phyloP scores from a whole-genome alignment of 306 rosid genomes.

The Geum urbanum region DNA sequence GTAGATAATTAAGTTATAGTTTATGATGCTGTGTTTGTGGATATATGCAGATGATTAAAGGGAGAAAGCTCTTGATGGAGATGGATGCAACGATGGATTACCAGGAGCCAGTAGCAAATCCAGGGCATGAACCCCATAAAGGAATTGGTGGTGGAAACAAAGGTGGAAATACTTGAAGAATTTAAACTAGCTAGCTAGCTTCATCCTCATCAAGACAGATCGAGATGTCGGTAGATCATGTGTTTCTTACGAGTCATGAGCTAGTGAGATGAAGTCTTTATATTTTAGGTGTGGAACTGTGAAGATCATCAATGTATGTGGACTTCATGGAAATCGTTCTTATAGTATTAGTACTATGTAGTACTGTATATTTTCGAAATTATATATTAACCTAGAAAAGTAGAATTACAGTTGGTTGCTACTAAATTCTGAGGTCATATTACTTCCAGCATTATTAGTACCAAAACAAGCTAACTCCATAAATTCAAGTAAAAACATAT shows the following conservation, averaged over 20 bases:
- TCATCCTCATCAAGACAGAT: too few species aligned
- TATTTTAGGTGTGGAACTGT: slow-evolving; percentile 17
- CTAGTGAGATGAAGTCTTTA: not conserved
- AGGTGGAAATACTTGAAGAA: not conserved
- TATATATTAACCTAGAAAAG: not conserved
- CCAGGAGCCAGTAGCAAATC: slow-evolving; percentile 46
- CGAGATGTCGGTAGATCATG: not conserved
- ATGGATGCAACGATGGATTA: slow-evolving; percentile 42
- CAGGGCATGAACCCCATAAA: slow-evolving; percentile 37
- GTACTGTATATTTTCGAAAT: too few species aligned
- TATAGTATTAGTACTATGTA: not conserved
- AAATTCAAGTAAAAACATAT: too few species aligned
- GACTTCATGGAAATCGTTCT: not conserved
- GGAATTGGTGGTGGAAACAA: slow-evolving; percentile 27
- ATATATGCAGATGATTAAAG: slow-evolving; percentile 14
- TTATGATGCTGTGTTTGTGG: slow-evolving; percentile 12
- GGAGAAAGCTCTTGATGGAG: slow-evolving; percentile 34
- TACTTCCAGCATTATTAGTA: too few species aligned
- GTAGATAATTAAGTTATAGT: not conserved
- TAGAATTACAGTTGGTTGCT: not conserved
- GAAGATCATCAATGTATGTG: not conserved
- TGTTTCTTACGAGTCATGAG: slow-evolving; percentile 1
- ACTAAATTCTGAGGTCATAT: too few species aligned
- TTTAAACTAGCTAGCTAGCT: not conserved
- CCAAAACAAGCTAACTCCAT: too few species aligned